Base-by-base conservation (phyloP, 352 stramenopile species). In the Phytophthora sp. region DNA sequence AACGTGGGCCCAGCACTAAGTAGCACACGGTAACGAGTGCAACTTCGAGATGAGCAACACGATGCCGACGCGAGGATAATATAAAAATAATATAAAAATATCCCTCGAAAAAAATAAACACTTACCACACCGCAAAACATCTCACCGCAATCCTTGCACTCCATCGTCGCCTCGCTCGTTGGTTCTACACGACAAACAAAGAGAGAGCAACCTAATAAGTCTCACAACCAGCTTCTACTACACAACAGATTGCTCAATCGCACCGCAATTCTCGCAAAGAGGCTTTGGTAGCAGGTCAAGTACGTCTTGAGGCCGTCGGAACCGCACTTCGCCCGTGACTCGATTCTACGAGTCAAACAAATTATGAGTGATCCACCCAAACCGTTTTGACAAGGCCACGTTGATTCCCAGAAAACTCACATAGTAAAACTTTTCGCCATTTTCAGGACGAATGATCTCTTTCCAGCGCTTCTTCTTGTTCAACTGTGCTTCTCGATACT, bases 401-500 rank as follows among this genome's bases (percentile, higher is more conserved):
- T 6, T 46, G 6, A n/a, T n/a, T n/a, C n/a, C n/a, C n/a, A n/a
- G n/a, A n/a, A 59, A 21, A 74, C 79, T 35, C 67, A 91, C 86
- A 66, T 98, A 98, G 69, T 97, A 98, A 63, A 98, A 98, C 15
- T 63, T 69, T 13, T 82, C 74, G 5, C 78, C 79, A 16, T 75
- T 86, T 44, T 96, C 85, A 4, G 87, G 76, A 18, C 95, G 88
- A 41, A 83, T 72, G 31, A 98, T 86, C 59, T 92, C 73, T 75
- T 98, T 98, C 95, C 95, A 98, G 21, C 89, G 77, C 35, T 84
- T 77, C 57, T 94, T 90, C 56, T 93, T 91, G 46, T 84, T 63
- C 33, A 88, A 29, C 13, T 82, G 66, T 15, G 73, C 77, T 42
- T 79, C 61, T 13, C 64, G 75, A 44, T 93, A 93, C 30, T 68